A percentile compares a stretch with the other conserved stretches of the same genome.
These are phyloP conservation scores for Botrytis fragariae DNA, from an alignment of 2,329 filamentous ascomycete species.

Conservation along the genomic window DNA sequence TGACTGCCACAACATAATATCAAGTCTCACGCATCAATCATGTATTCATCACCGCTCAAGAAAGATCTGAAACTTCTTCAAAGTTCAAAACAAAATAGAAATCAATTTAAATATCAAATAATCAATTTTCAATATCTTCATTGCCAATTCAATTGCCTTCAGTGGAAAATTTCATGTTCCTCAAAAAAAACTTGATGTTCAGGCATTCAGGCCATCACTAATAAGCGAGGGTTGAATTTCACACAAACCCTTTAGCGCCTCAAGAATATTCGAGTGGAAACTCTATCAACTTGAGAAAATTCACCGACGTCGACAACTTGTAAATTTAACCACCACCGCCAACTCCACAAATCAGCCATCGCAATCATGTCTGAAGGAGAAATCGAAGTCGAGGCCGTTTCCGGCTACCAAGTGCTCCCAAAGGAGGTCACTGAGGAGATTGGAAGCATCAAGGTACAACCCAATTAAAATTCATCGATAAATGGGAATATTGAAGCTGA, in stretches of 20 bases:
- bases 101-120: neutral
- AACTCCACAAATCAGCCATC: slow-evolving; percentile 22
- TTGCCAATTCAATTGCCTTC: neutral
- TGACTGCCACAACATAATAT: neutral
- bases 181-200: neutral
- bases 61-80: neutral
- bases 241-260: slow-evolving; percentile 20
- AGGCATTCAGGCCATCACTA: slow-evolving; percentile 6
- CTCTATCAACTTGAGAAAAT: slow-evolving; percentile 15
- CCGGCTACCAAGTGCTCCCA: slow-evolving; percentile 77
- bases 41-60: neutral
- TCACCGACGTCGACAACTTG: slow-evolving; percentile 22
- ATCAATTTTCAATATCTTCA: neutral
- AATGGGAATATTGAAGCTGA: slow-evolving; percentile 18
- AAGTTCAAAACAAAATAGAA: neutral
- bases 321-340: slow-evolving; percentile 22
- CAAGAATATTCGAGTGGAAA: slow-evolving; percentile 17
- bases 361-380: slow-evolving; percentile 86
- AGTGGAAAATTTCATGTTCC: neutral
- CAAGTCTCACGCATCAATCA: neutral
- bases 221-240: slow-evolving; percentile 20
- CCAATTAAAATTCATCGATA: slow-evolving; percentile 20
- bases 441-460: slow-evolving; percentile 80
- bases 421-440: slow-evolving; percentile 89
- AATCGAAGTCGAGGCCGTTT: slow-evolving; percentile 82